phyloP scores from a whole-genome alignment of 2,329 filamentous ascomycete species.

The Aspergillus sp. region DNA sequence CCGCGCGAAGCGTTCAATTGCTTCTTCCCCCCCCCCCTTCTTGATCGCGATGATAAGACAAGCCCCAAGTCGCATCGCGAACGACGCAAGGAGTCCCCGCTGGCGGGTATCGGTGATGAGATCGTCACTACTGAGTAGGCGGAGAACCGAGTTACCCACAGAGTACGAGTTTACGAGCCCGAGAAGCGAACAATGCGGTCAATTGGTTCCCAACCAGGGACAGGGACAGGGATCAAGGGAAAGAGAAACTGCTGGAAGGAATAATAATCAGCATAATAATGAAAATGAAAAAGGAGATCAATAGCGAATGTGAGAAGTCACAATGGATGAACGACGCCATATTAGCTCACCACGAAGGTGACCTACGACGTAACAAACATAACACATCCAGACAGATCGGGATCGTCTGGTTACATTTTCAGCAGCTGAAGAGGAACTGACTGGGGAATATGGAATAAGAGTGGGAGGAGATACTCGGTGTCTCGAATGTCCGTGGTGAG shows the following conservation, averaged over 20 bases:
- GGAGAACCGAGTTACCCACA: background rate
- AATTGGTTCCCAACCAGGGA: too few relatives aligned
- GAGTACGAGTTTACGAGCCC: background rate
- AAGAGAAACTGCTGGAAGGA: too few relatives aligned
- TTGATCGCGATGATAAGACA: background rate
- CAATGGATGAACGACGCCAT: background rate
- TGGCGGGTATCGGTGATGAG: background rate
- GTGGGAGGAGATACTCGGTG: too few relatives aligned
- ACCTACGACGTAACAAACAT: background rate
- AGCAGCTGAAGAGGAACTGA: too few relatives aligned
- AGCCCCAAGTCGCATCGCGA: background rate
- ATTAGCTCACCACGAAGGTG: background rate
- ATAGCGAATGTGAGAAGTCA: background rate
- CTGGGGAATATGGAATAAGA: too few relatives aligned
- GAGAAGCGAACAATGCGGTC: too few relatives aligned
- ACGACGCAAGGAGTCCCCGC: background rate
- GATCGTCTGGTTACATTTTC: too few relatives aligned
- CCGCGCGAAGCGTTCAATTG: background rate
- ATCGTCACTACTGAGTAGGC: background rate
- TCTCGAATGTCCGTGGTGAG: too few relatives aligned
- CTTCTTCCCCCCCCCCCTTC: background rate
- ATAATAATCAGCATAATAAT: background rate
- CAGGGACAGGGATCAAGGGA: too few relatives aligned
- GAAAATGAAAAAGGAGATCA: background rate
- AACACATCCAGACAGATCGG: background rate